Conservation (phyloP, 306 rosid genomes). For the Vicia faba region DNA sequence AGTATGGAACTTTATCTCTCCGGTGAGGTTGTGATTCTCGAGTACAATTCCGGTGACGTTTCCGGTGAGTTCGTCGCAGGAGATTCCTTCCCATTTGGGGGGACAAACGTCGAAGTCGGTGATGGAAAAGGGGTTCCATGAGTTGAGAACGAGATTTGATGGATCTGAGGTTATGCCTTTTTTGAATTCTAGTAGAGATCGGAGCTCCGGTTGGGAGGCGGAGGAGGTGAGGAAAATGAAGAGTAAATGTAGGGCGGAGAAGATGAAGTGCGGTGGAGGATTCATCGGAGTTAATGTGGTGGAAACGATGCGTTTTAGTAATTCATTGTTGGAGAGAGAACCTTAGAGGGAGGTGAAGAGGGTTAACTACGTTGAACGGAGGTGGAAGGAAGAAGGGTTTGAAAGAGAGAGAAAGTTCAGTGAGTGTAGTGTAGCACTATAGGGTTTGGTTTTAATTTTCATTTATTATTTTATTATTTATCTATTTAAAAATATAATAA, state of each 20-base stretch:
- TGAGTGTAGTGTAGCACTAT: slow-evolving; percentile 25
- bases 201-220: slow-evolving; percentile 66
- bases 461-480: neutral
- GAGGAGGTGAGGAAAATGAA: slow-evolving; percentile 34
- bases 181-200: slow-evolving; percentile 80
- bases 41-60: slow-evolving; percentile 69
- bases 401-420: slow-evolving; percentile 30
- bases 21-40: slow-evolving; percentile 55
- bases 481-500: neutral
- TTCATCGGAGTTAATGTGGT: slow-evolving; percentile 63
- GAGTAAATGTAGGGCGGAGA: slow-evolving; percentile 9
- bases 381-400: neutral
- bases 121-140: slow-evolving; percentile 51
- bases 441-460: slow-evolving; percentile 32
- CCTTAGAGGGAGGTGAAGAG: slow-evolving; percentile 52
- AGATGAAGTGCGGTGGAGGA: slow-evolving; percentile 33
- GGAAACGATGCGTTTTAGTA: slow-evolving; percentile 39
- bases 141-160: slow-evolving; percentile 34
- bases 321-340: slow-evolving; percentile 53
- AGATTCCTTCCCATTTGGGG: slow-evolving; percentile 60
- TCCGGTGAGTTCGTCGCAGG: slow-evolving; percentile 61
- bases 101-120: slow-evolving; percentile 46
- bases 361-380: slow-evolving; percentile 12
- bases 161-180: slow-evolving; percentile 79
- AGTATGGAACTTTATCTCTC: slow-evolving; percentile 81